Base-by-base conservation (phyloP, 768 basidiomycete species). In the Sarcodon sp. region DNA sequence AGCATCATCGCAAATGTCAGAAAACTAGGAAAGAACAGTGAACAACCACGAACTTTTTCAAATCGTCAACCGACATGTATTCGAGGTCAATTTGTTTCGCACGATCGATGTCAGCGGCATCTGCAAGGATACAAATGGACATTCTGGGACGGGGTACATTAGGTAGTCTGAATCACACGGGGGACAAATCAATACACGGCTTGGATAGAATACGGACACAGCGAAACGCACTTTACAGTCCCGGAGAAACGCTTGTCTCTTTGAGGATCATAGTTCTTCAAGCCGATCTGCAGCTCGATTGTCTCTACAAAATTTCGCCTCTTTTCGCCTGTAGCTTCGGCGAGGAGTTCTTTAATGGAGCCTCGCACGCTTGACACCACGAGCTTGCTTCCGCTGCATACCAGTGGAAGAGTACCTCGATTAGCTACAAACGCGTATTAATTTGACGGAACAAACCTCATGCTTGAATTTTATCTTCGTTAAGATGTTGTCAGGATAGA, bases 201-300 rank as follows among this genome's bases (percentile, higher is more conserved):
- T 35, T 43, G 11, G 16, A 36, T 11, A 21, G 12, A 18, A 36
- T n/a, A 7, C 11, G 10, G 13, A 9, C n/a, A 35, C 4, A 18
- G 54, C 41, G 32, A n/a, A 31, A 65, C 76, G 51, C 55, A 92
- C 92, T 93, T 94, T 71, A 94, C 90, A 45, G 91, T 96, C 61
- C 91, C 91, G 55, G 90, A 93, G 87, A 99, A 98, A 90, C 96
- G 96, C 77, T 98, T 99, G 71, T 99, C 96, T 55, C 96, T 77
- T 80, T 98, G 96, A 58, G 96, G 94, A 69, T 99, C 92, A 73
- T 96, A 96, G 79, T 96, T 96, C 76, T 94, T 96, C 62, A 96
- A 78, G 57, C 92, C 92, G 58, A 96, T 88, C 68, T 94, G 91
- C 58, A 96, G 77, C 68, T 96, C 92, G 63, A 94, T 83, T 50